phyloP scores from a whole-genome alignment of 1,284 basidiomycete genomes.

The Apiotrichum mycotoxinovorans region DNA sequence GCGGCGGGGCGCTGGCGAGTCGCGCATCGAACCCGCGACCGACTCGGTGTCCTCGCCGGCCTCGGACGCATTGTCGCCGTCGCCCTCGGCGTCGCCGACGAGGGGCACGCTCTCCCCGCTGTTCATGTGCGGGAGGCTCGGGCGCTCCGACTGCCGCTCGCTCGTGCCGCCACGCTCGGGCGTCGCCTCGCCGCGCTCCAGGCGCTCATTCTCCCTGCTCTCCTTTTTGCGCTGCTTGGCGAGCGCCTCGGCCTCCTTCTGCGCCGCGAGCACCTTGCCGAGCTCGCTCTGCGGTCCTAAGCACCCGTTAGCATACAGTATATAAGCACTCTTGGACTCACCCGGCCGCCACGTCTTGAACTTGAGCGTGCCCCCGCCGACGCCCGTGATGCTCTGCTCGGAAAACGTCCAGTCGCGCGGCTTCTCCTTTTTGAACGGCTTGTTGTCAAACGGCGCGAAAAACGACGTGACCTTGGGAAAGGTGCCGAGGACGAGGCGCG shows the following conservation, averaged over 20 bases:
- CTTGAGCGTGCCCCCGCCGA: constrained; percentile 40
- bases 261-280: constrained; percentile 29
- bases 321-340: constrained; percentile 29
- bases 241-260: constrained; percentile 36
- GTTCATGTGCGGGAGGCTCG: constrained; percentile 7
- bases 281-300: constrained; percentile 41
- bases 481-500: constrained; percentile 29
- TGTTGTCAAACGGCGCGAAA: constrained; percentile 39
- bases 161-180: background rate
- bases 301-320: constrained; percentile 9
- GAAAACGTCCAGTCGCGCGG: constrained; percentile 31
- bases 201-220: constrained; percentile 12
- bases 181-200: constrained; percentile 4
- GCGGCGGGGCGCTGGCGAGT: constrained; percentile 12
- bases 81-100: background rate
- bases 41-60: constrained; percentile 30
- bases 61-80: constrained; percentile 18
- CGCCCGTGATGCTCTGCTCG: constrained; percentile 28
- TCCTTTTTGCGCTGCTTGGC: constrained; percentile 22
- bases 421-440: constrained; percentile 38
- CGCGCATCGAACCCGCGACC: constrained; percentile 8
- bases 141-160: too few species aligned
- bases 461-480: constrained; percentile 43
- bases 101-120: constrained; percentile 19
- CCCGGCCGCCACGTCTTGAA: constrained; percentile 42